Evolutionary conservation across 2,329 filamentous ascomycete species (phyloP), one percentile per base, ranked within the genome.

Genomic region (Arthrobotrys sphaeroides): DNA sequence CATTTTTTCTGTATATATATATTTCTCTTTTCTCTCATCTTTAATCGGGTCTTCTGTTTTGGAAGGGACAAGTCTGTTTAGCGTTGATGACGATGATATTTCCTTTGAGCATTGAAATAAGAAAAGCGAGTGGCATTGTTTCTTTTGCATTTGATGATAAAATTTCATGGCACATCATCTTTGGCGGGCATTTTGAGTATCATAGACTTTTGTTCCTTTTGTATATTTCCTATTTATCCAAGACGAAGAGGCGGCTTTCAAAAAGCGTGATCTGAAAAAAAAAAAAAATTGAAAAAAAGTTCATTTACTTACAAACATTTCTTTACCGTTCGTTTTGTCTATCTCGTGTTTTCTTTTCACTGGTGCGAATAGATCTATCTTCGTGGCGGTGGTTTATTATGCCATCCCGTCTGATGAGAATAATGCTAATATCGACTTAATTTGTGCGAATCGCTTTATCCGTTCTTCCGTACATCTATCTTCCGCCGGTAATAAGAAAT

Each of bases 1-100:
- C 42, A 16, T 28, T 70, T 43, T 36, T 26, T 16, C 64, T 13
- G 45, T 62, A 45, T 70, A 53, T 42, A 62, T 62, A 55, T 49
- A 45, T 64, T 38, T 51, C 24, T 43, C n/a, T 67, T 60, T n/a
- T 31, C 13, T 43, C 36, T 61, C 33, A 36, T 31, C 51, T 66
- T 53, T 51, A 53, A 55, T 40, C 40, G 9, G 1, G 36, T 55
- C 26, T 18, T 28, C n/a, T 40, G 5, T n/a, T 40, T 40, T 4
- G 22, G 12, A 62, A 33, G 9, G n/a, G 13, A 45, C n/a, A 12
- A 43, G 33, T 57, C 26, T 18, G 62, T 67, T 67, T 67, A 67
- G 62, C 62, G 62, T 31, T 67, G 45, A 55, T 66, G 38, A 67
- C 38, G 62, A 67, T 28, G 51, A 55, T 38, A 6, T 20, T 22